Base-by-base conservation (phyloP, 495 filamentous ascomycete genomes). In the Copromyces sp. region DNA sequence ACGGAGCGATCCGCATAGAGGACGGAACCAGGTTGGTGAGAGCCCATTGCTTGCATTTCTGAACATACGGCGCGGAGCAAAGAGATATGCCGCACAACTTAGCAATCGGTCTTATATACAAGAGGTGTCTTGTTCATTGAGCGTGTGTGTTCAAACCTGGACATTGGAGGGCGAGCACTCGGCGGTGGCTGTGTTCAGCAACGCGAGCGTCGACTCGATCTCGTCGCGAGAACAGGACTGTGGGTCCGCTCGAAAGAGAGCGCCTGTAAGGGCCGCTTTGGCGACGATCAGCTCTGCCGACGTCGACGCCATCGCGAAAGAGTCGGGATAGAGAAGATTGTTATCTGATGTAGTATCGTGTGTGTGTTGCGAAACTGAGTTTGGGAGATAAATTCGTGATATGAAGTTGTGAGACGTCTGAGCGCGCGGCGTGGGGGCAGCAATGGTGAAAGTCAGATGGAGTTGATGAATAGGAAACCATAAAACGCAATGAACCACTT, bases 11-110 rank as follows among this genome's bases (percentile, higher is more conserved):
- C 74, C 94, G 89, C 72, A 87, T 85, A 42, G 89, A 80, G 70
- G 94, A 95, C 41, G 86, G 87, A 73, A 89, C 84, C 74, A 93
- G 85, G 83, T 93, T 87, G 72, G 84, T 84, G 77, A 94, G 84
- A 72, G 94, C 88, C 93, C 93, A 97, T 81, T 87, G 84, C 87
- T 94, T 97, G 86, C 92, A 94, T 83, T 87, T 91, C 94, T 97
- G 87, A 80, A 3, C 12, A 65, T 65, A 59, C 59, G 41, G 76
- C 35, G 71, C 72, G 70, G 72, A 71, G 53, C 32, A 72, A 71
- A 70, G 20, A 59, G 42, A 80, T 70, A 76, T 74, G 75, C 77
- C 77, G 81, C 77, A 81, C 76, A 75, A 75, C 89, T 89, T 89
- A 90, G 88, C 83, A 81, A 84, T 86, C 81, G 83, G 82, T 84